Evolutionary conservation across 2,329 filamentous ascomycete species (phyloP), one percentile per base, ranked within the genome.

Genomic region (Fusarium austroafricanum): DNA sequence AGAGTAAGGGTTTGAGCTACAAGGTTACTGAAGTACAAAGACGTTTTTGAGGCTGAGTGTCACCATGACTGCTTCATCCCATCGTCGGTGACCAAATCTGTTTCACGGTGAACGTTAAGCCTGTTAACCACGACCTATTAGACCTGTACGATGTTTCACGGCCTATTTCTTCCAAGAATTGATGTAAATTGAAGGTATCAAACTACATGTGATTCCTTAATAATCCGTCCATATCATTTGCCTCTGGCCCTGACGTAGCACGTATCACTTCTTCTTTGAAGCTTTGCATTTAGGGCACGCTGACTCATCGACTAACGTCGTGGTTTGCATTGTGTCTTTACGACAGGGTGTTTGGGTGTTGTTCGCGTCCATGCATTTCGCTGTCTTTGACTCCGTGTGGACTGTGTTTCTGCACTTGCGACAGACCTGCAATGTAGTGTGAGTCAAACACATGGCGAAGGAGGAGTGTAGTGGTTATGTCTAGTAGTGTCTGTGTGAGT

Each of bases 81-180:
- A 12, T 35, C 17, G 14, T 53, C 46, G 54, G 46, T 53, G 35
- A 35, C 37, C 20, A 14, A 10, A 56, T 35, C 11, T n/a, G 28
- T 29, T 12, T 33, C 14, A 26, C 18, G 21, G 37, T 28, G 21
- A 42, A 35, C 9, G 11, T 29, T 10, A 38, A 23, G 17, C 6
- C 10, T 23, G 21, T 23, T 23, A 23, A 23, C 21, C 21, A 23
- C 6, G 21, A 6, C 6, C 10, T 26, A n/a, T 12, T 17, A 21
- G 47, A 35, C 45, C 26, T 28, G 53, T 56, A 37, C 28, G 20
- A 35, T 35, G 46, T 56, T 52, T 35, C 53, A 56, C 37, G 9
- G 17, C 15, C 8, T 29, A 2, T 2, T 2, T n/a, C 9, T 18
- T 18, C 11, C 8, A 6, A 31, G 8, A 15, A 28, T 14, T 21